A percentile compares a stretch with the other conserved stretches of the same genome.
Evolutionary conservation across 2,329 filamentous ascomycete genomes (phyloP).

Genomic region (Daldinia sp.): DNA sequence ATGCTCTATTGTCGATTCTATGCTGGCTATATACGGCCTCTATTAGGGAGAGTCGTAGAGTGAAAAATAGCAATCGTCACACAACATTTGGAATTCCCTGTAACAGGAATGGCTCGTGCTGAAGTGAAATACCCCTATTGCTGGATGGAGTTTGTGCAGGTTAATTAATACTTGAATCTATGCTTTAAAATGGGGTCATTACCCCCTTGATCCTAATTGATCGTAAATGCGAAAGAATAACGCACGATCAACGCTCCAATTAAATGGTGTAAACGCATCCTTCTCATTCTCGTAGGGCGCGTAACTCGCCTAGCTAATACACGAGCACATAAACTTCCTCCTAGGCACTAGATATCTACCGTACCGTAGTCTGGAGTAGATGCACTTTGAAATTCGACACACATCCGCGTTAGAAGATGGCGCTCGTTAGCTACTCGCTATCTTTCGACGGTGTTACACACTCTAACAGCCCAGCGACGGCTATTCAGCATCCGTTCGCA

Average conservation of each 20-base stretch:
- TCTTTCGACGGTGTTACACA: conserved; percentile 1
- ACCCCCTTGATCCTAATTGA: not conserved
- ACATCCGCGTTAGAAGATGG: conserved; percentile 15
- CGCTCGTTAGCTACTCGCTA: conserved; percentile 19
- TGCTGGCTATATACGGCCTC: conserved; percentile 24
- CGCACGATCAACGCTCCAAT: not conserved
- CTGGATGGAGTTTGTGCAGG: not conserved
- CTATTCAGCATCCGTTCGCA: conserved; percentile 1
- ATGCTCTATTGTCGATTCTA: conserved; percentile 34
- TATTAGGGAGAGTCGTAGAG: conserved; percentile 27
- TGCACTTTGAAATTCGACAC: not conserved
- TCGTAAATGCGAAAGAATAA: no score
- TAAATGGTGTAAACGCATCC: not conserved
- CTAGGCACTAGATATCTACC: not conserved
- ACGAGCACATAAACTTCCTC: not conserved
- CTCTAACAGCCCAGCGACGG: not conserved
- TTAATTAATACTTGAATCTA: not conserved
- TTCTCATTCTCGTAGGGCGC: not conserved
- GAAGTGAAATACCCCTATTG: not conserved
- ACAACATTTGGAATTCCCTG: not conserved
- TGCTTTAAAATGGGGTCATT: not conserved
- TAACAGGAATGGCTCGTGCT: not conserved
- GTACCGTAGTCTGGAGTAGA: not conserved
- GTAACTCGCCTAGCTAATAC: conserved; percentile 1
- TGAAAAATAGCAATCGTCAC: conserved; percentile 35